A percentile compares a stretch with the other conserved stretches of the same genome.
phyloP scores from a whole-genome alignment of 1,284 basidiomycete species.

The Tilletia caries region DNA sequence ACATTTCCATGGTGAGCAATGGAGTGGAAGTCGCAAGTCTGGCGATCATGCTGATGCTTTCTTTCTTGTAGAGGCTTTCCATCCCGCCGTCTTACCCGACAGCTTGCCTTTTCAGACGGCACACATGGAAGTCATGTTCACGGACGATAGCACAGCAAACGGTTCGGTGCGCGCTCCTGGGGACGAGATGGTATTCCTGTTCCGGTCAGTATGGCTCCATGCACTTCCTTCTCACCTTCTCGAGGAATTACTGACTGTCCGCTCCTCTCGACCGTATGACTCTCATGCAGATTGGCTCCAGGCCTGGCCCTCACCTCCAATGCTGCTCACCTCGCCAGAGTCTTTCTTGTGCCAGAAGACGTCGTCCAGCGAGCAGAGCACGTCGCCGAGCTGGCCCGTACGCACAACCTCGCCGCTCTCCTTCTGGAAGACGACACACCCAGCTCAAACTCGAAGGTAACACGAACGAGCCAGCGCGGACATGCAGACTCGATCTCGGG shows the following conservation, averaged over 20 bases:
- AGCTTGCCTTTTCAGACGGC: slow-evolving; percentile 15
- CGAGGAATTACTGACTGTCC: too few relatives aligned
- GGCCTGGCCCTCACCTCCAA: slow-evolving; percentile 1
- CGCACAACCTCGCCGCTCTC: neutral
- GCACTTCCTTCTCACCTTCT: neutral
- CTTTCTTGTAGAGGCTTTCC: slow-evolving; percentile 18
- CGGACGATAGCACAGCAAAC: neutral
- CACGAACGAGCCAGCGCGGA: neutral
- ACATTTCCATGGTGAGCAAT: slow-evolving; percentile 21
- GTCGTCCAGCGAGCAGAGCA: slow-evolving; percentile 7
- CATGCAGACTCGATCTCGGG: neutral
- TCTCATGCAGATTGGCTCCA: neutral
- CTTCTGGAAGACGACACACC: neutral
- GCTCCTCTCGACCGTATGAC: neutral
- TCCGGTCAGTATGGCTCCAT: neutral
- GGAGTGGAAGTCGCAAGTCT: too few relatives aligned
- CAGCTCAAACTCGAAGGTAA: neutral
- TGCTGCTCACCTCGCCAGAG: neutral
- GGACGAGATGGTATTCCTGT: slow-evolving; percentile 18
- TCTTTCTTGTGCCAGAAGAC: neutral
- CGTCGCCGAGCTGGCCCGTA: neutral
- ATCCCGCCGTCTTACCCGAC: slow-evolving; percentile 3
- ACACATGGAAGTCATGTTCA: slow-evolving; percentile 21
- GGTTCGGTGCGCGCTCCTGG: neutral
- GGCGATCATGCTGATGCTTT: neutral